Percentiles rank a stretch among this genome's conserved stretches.
phyloP scores from a whole-genome alignment of 2,329 filamentous ascomycete genomes.

The Sclerotiophoma versabilis region DNA sequence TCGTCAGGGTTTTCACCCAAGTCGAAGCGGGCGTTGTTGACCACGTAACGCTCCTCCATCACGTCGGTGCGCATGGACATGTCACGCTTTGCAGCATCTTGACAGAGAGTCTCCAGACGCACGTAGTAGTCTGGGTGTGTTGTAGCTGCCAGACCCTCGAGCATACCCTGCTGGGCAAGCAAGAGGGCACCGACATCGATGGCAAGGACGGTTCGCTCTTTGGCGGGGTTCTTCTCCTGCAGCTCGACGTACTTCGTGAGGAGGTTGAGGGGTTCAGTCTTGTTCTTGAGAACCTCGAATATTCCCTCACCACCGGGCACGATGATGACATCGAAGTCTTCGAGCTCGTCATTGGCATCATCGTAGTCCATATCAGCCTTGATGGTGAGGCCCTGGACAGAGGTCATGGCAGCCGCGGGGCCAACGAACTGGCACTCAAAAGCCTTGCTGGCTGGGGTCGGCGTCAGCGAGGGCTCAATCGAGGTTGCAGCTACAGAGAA shows the following conservation, averaged over 20 bases:
- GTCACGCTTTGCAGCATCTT: slow-evolving; percentile 73
- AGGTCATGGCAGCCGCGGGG: slow-evolving; percentile 55
- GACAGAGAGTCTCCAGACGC: slow-evolving; percentile 81
- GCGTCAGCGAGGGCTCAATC: slow-evolving; percentile 30
- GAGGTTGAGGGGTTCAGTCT: slow-evolving; percentile 66
- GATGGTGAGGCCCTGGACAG: slow-evolving; percentile 71
- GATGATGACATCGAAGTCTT: slow-evolving; percentile 81
- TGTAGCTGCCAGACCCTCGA: slow-evolving; percentile 80
- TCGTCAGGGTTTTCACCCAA: slow-evolving; percentile 78
- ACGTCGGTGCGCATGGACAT: slow-evolving; percentile 81
- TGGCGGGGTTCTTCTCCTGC: slow-evolving; percentile 78
- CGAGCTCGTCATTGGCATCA: slow-evolving; percentile 74
- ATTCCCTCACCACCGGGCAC: slow-evolving; percentile 74
- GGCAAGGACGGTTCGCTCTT: slow-evolving; percentile 81
- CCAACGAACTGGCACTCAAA: slow-evolving; percentile 63
- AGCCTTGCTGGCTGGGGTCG: slow-evolving; percentile 56
- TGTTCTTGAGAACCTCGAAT: slow-evolving; percentile 69
- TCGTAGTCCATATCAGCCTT: slow-evolving; percentile 79
- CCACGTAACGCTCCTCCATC: slow-evolving; percentile 83
- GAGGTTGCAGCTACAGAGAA: background rate
- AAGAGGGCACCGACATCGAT: slow-evolving; percentile 82
- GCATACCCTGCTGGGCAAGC: slow-evolving; percentile 77
- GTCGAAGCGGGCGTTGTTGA: slow-evolving; percentile 90
- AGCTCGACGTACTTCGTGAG: slow-evolving; percentile 80
- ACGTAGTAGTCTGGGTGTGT: slow-evolving; percentile 83